Evolutionary conservation across 169 alveolate genomes (phyloP).

Genomic region (Plasmodium berghei): DNA sequence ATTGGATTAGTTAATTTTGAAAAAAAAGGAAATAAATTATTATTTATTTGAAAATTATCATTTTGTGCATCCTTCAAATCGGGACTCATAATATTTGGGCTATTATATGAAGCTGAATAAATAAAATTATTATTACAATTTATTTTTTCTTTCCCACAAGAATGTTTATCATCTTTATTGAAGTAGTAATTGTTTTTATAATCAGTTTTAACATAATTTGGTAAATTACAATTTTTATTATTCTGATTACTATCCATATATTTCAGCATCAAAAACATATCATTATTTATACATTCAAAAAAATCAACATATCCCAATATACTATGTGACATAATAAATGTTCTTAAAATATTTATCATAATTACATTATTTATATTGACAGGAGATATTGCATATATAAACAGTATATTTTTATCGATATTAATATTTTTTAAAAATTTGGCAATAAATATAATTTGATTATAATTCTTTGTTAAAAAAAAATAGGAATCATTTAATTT

Average conservation of each 20-base stretch:
- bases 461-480: constrained; percentile 61
- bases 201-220: not conserved
- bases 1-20: not conserved
- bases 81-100: not conserved
- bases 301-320: constrained; percentile 56
- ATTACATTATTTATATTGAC: constrained; percentile 37
- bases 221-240: not conserved
- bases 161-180: not conserved
- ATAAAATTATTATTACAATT: not conserved
- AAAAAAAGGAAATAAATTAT: not conserved
- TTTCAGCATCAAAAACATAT: not conserved
- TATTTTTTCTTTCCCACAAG: not conserved
- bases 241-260: not conserved
- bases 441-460: constrained; percentile 50
- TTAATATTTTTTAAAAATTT: constrained; percentile 27
- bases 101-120: not conserved
- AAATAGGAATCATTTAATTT: constrained; percentile 50
- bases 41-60: not conserved
- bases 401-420: constrained; percentile 9
- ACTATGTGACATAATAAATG: constrained; percentile 54
- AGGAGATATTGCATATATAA: constrained; percentile 43
- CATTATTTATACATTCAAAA: constrained; percentile 40
- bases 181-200: not conserved
- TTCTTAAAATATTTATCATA: constrained; percentile 25
- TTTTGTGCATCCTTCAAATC: not conserved